Percentiles rank a stretch among this genome's conserved stretches.
Evolutionary conservation across 2,329 filamentous ascomycete species (phyloP).

Genomic region (Xylaria sp.): DNA sequence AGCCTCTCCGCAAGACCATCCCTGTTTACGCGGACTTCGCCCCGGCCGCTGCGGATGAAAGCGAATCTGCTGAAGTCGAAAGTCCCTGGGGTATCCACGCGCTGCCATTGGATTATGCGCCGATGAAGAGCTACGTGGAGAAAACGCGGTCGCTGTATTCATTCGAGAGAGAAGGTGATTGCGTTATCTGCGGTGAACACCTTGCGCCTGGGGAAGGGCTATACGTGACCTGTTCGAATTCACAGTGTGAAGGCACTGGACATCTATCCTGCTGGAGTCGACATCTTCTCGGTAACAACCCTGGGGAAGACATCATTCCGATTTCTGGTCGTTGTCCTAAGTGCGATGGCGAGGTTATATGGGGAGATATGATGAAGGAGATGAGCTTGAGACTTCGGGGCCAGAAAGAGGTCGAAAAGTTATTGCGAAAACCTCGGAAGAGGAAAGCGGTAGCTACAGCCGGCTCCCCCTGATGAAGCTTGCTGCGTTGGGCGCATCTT

Average conservation of each 20-base stretch:
- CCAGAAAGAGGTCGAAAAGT: slow-evolving; percentile 73
- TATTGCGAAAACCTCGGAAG: slow-evolving; percentile 67
- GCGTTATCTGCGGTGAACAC: slow-evolving; percentile 62
- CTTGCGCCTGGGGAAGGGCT: slow-evolving; percentile 63
- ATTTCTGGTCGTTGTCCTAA: slow-evolving; percentile 75
- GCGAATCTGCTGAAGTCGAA: slow-evolving; percentile 2
- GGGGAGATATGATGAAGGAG: slow-evolving; percentile 85
- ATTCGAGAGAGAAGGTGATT: slow-evolving; percentile 67
- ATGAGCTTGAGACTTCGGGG: slow-evolving; percentile 79
- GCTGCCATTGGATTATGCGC: slow-evolving; percentile 66
- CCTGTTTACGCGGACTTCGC: slow-evolving; percentile 68
- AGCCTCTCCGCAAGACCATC: slow-evolving; percentile 61
- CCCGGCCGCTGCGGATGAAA: slow-evolving; percentile 35
- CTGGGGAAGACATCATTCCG: slow-evolving; percentile 68
- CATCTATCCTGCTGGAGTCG: slow-evolving; percentile 70
- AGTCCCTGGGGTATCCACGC: slow-evolving; percentile 62
- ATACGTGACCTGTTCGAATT: slow-evolving; percentile 67
- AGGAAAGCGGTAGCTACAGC: slow-evolving; percentile 46
- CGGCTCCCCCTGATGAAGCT: slow-evolving; percentile 22
- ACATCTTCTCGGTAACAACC: slow-evolving; percentile 58
- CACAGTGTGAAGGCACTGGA: slow-evolving; percentile 65
- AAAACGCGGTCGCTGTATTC: slow-evolving; percentile 66
- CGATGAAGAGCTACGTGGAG: slow-evolving; percentile 64
- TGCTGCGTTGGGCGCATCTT: background rate
- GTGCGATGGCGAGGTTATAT: slow-evolving; percentile 72